phyloP scores from a whole-genome alignment of 495 filamentous ascomycete genomes.

The Pseudevernia furfuracea region DNA sequence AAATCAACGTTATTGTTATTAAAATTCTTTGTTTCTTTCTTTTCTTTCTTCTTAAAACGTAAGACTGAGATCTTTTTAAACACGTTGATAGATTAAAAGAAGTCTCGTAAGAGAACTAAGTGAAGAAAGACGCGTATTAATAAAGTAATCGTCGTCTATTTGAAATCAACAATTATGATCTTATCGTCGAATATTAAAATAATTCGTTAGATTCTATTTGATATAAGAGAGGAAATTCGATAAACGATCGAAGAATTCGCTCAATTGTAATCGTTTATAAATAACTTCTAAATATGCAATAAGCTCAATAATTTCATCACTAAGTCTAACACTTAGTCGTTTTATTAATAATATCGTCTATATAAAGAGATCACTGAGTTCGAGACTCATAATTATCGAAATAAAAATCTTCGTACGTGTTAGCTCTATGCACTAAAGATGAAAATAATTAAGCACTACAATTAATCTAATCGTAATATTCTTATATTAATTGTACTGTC shows the following conservation, averaged over 20 bases:
- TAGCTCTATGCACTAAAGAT: not conserved
- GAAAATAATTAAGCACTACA: not conserved
- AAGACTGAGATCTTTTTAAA: not conserved
- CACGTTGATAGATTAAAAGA: too few species aligned
- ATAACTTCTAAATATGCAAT: not conserved
- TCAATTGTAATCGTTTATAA: not conserved
- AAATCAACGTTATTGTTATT: not conserved
- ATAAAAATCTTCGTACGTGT: not conserved
- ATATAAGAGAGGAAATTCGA: too few species aligned
- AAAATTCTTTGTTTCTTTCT: not conserved
- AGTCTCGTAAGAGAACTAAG: too few species aligned
- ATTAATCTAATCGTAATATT: not conserved
- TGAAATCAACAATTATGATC: too few species aligned
- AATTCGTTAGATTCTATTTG: too few species aligned
- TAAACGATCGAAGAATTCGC: too few species aligned
- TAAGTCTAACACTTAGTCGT: not conserved
- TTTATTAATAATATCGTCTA: not conserved
- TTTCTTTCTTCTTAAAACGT: not conserved
- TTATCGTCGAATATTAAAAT: too few species aligned
- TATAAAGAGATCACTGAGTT: not conserved
- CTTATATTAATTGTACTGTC: not conserved
- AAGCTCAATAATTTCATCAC: not conserved
- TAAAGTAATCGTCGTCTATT: too few species aligned
- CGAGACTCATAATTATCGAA: not conserved
- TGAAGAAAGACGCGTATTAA: too few species aligned